These are phyloP conservation scores for Pseudophaeomoniella oleicola DNA, from an alignment of 2,329 filamentous ascomycete genomes.

Conservation along the genomic window DNA sequence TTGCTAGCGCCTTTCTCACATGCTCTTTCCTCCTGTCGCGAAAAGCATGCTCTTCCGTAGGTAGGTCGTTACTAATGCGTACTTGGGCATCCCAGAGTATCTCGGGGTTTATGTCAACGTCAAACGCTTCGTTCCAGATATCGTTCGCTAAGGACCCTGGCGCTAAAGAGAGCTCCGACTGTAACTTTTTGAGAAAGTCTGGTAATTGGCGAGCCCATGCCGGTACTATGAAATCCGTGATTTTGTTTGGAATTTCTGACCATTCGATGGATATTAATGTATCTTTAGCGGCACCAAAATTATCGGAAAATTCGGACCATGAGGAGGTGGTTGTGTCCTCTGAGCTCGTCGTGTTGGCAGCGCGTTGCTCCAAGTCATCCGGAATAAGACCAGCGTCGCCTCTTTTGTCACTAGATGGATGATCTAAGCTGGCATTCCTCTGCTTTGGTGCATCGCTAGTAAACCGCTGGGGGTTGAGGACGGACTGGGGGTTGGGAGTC, in stretches of 20 bases:
- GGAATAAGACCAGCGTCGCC: slow-evolving; percentile 6
- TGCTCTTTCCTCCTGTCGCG: slow-evolving; percentile 52
- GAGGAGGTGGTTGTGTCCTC: slow-evolving; percentile 19
- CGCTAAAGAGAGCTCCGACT: slow-evolving; percentile 73
- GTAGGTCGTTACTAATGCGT: slow-evolving; percentile 66
- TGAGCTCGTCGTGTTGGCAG: slow-evolving; percentile 2
- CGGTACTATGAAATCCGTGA: slow-evolving; percentile 62
- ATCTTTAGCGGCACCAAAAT: slow-evolving; percentile 24
- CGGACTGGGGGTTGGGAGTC: neutral
- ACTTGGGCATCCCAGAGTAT: slow-evolving; percentile 71
- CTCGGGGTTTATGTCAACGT: slow-evolving; percentile 72
- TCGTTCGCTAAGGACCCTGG: slow-evolving; percentile 81
- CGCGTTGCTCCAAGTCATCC: slow-evolving; percentile 7
- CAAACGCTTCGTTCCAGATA: slow-evolving; percentile 83
- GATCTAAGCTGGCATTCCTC: neutral
- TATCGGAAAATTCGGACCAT: slow-evolving; percentile 36
- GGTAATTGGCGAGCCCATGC: slow-evolving; percentile 70
- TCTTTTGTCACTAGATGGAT: slow-evolving; percentile 2
- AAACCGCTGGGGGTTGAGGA: neutral
- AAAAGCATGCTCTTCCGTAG: slow-evolving; percentile 68
- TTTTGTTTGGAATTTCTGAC: slow-evolving; percentile 31
- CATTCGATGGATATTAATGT: slow-evolving; percentile 26
- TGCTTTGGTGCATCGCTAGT: neutral
- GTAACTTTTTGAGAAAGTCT: slow-evolving; percentile 64
- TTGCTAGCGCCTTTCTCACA: slow-evolving; percentile 59